Evolutionary conservation across 2,329 filamentous ascomycete species (phyloP), one percentile per base, ranked within the genome.

Genomic region (Aspergillus viridinutans): DNA sequence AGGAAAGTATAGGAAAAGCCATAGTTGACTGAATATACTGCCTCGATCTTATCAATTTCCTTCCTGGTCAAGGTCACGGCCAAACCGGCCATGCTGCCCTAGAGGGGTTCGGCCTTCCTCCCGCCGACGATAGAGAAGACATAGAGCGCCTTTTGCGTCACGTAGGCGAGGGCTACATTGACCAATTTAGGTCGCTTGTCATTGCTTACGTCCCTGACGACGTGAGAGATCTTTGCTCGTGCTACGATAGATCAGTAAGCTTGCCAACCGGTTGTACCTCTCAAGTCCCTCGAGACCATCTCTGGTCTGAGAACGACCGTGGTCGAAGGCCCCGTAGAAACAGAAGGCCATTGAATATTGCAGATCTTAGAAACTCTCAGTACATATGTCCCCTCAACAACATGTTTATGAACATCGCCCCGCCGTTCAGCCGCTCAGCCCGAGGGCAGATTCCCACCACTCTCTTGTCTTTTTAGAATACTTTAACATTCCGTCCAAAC

Each of bases 81-180:
- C 26, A 28, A 28, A 2, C 26, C 26, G 26, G 7, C 72, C 56
- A 86, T 82, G 62, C 83, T 86, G 23, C 75, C 75, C 52, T 77
- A 67, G 4, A 83, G 63, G 49, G 84, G 80, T 52, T 81, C 78
- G 23, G 80, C 61, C 61, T 78, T 83, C 20, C 80, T 68, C 0
- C 77, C 77, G 4, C 81, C 81, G 17, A 83, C 63, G 26, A 84
- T 77, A 1, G 81, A 81, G 61, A 83, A 81, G 6, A 83, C 80
- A 58, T 83, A 76, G 0, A 76, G 74, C 0, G 79, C 72, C 72
- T 83, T 49, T 8, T 58, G 28, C 28, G 9, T 10, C 26, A 28
- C 26, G 26, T 8, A 28, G 26, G 26, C 26, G 3, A 25, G 3
- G 4, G 6, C 26, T 7, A 9, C 3, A 9, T 9, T 9, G 1